A percentile compares a stretch with the other conserved stretches of the same genome.
These are phyloP conservation scores for Xylaria flabelliformis DNA, from an alignment of 495 filamentous ascomycete species.

Conservation along the genomic window DNA sequence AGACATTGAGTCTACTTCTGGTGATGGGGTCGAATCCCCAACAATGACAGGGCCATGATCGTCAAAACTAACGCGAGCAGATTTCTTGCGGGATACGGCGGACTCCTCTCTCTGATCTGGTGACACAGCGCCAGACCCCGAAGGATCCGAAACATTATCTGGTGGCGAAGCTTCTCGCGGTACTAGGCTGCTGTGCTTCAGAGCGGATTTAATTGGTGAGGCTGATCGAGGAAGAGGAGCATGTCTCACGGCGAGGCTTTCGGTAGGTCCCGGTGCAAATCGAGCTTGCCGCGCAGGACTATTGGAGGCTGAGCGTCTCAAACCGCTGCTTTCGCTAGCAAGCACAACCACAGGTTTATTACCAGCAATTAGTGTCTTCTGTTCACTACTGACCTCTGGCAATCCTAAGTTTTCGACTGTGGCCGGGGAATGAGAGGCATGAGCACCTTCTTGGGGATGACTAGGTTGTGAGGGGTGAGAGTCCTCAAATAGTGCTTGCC, in stretches of 20 bases:
- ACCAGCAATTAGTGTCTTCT: conserved; percentile 18
- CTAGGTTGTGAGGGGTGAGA: conserved; percentile 5
- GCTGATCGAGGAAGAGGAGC: conserved; percentile 79
- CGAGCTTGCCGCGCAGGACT: conserved; percentile 67
- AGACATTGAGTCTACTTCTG: conserved; percentile 56
- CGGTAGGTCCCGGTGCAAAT: conserved; percentile 63
- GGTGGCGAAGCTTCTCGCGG: conserved; percentile 54
- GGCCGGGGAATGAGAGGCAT: not conserved
- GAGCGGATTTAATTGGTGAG: conserved; percentile 84
- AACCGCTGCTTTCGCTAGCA: conserved; percentile 22
- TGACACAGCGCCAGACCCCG: conserved; percentile 34
- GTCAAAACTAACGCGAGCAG: conserved; percentile 85
- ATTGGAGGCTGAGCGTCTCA: conserved; percentile 43
- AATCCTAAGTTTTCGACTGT: not conserved
- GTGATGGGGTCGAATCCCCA: conserved; percentile 62
- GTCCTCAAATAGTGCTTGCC: conserved; percentile 34
- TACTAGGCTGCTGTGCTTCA: conserved; percentile 70
- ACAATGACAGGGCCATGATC: conserved; percentile 65
- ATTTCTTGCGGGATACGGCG: conserved; percentile 64
- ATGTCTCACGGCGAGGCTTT: conserved; percentile 67
- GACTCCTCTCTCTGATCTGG: conserved; percentile 59
- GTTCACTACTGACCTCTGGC: conserved; percentile 19
- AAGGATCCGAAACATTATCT: conserved; percentile 50
- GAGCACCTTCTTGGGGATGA: not conserved
- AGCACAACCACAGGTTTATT: conserved; percentile 36